phyloP scores from a whole-genome alignment of 768 basidiomycete genomes.

The Candolleomyces aberdarensis region DNA sequence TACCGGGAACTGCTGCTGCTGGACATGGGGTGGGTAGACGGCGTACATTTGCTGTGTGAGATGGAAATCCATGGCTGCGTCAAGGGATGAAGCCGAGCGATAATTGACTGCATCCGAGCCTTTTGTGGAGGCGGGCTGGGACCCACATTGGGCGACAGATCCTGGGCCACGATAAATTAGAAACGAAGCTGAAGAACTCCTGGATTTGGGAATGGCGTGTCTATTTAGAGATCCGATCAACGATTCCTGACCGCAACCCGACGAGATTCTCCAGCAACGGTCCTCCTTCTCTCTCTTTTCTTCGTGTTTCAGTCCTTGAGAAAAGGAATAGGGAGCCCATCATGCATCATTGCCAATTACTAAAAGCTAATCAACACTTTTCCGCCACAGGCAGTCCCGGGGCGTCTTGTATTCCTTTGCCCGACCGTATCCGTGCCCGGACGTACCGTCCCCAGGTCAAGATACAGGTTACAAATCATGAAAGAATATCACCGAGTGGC shows the following conservation, averaged over 20 bases:
- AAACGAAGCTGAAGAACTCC: background rate
- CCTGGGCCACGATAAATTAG: background rate
- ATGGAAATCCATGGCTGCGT: conserved; percentile 1
- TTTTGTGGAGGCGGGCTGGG: background rate
- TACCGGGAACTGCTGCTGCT: background rate
- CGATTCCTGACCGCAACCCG: background rate
- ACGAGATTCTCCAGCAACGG: conserved; percentile 5
- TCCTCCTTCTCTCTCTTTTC: background rate
- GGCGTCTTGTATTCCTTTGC: background rate
- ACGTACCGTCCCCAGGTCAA: background rate
- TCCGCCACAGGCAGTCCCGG: background rate
- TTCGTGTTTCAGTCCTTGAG: background rate
- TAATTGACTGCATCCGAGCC: background rate
- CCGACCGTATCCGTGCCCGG: background rate
- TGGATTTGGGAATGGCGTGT: conserved; percentile 1
- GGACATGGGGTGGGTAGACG: background rate
- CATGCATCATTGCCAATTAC: background rate
- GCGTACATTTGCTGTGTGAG: background rate
- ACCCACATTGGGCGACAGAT: background rate
- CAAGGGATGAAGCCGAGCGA: background rate
- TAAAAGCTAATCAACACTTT: background rate
- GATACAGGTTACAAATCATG: background rate
- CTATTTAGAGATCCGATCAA: conserved; percentile 6
- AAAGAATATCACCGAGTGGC: background rate
- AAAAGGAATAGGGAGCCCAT: background rate